These are phyloP conservation scores for Aspergillus eucalypticola DNA, from an alignment of 2,329 filamentous ascomycete genomes.

Conservation along the genomic window DNA sequence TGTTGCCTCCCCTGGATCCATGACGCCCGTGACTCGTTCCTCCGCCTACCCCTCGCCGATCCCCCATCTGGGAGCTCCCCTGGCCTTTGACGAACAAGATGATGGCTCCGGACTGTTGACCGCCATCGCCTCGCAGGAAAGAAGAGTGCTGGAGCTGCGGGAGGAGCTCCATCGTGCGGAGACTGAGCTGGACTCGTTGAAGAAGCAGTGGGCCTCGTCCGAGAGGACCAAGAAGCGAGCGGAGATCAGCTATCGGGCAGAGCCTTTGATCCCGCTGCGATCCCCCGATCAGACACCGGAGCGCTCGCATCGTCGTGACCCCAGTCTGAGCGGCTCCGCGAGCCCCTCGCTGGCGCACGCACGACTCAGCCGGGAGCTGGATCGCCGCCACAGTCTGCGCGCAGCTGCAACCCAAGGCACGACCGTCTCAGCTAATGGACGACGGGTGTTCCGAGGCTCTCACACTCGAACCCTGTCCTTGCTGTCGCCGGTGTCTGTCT, in stretches of 20 bases:
- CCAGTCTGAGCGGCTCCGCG: conserved; percentile 28
- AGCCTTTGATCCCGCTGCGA: conserved; percentile 60
- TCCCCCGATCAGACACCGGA: conserved; percentile 30
- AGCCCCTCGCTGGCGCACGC: conserved; percentile 31
- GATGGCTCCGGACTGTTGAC: conserved; percentile 74
- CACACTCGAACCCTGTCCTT: conserved; percentile 73
- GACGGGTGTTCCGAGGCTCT: conserved; percentile 68
- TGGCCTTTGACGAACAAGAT: conserved; percentile 36
- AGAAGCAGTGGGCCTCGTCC: conserved; percentile 77
- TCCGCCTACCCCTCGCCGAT: conserved; percentile 35
- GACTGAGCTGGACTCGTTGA: conserved; percentile 70
- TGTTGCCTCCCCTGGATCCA: conserved; percentile 32
- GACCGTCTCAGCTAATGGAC: conserved; percentile 41
- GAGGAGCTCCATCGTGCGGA: conserved; percentile 89
- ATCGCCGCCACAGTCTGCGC: conserved; percentile 70
- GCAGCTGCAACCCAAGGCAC: conserved; percentile 40
- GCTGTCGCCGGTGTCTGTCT: conserved; percentile 61
- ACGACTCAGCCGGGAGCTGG: conserved; percentile 61
- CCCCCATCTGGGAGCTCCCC: conserved; percentile 28
- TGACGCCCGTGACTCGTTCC: conserved; percentile 36
- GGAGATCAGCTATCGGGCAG: conserved; percentile 61
- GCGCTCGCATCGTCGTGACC: conserved; percentile 25
- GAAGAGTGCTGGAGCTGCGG: conserved; percentile 82
- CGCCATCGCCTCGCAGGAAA: conserved; percentile 87
- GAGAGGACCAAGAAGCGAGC: conserved; percentile 75